These are phyloP conservation scores for Hanseniaspora jakobsenii DNA, from an alignment of 805 yeast species.

Conservation along the genomic window DNA sequence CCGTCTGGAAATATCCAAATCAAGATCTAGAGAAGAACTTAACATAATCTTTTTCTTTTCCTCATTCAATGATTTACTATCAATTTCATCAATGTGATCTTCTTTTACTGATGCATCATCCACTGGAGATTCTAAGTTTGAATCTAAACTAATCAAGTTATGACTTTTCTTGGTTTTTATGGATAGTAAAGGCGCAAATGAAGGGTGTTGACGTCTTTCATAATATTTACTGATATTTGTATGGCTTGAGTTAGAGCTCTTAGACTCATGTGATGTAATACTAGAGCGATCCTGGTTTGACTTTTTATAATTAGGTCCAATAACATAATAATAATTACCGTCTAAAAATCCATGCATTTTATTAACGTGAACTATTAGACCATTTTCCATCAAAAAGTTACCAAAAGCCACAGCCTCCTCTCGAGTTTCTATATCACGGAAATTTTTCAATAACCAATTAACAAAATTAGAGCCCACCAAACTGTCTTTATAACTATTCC, in stretches of 20 bases:
- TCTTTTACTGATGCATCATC: slow-evolving; percentile 12
- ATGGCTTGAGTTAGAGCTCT: no score
- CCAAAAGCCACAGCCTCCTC: slow-evolving; percentile 80
- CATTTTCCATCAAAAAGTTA: slow-evolving; percentile 57
- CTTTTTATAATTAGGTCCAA: slow-evolving; percentile 43
- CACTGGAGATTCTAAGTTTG: no score
- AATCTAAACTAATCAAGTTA: background rate
- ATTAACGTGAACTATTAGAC: slow-evolving; percentile 70
- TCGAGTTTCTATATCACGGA: slow-evolving; percentile 64
- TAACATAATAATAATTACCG: slow-evolving; percentile 82
- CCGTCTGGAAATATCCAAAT: slow-evolving; percentile 59
- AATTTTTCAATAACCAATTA: slow-evolving; percentile 67
- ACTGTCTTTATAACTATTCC: slow-evolving; percentile 62
- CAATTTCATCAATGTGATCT: slow-evolving; percentile 13
- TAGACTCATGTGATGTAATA: background rate
- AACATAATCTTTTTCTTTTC: slow-evolving; percentile 36
- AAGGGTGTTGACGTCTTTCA: background rate
- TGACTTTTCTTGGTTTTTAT: slow-evolving; percentile 2
- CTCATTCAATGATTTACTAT: no score
- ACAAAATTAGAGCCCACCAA: slow-evolving; percentile 80
- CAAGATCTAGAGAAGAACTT: slow-evolving; percentile 53
- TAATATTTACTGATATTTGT: no score
- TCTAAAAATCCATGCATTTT: slow-evolving; percentile 73
- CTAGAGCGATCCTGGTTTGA: slow-evolving; percentile 8
- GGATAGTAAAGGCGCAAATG: slow-evolving; percentile 10